Base-by-base conservation (phyloP, 2,329 filamentous ascomycete species). In the Neonectria punicea region DNA sequence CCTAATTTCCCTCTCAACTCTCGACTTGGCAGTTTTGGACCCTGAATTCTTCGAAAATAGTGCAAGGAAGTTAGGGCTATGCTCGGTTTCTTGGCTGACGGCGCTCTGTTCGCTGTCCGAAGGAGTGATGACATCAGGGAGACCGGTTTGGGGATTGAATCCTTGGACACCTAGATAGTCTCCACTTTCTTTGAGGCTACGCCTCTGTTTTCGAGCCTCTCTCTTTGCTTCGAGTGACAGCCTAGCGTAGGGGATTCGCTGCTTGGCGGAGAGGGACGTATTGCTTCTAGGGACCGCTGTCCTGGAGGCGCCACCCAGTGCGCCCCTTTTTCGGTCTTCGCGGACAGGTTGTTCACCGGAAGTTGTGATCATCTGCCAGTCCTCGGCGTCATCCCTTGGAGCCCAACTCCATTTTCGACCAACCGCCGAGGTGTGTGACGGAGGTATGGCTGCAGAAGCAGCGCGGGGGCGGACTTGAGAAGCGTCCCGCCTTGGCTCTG, bases 151-250 rank as follows among this genome's bases (percentile, higher is more conserved):
- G 0, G 87, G 87, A 70, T 89, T 89, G 58, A 86, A 79, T 4
- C 87, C 87, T 63, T 87, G 86, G 1, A 89, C 84, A 2, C 86
- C 87, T 0, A 89, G 80, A 70, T 83, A 89, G 72, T 90, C 87
- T 5, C 86, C 86, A 58, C 84, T 87, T 58, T 84, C 81, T 65
- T 84, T 86, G 58, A 88, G 78, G 44, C 74, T 81, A 49, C 80
- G 80, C 6, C 86, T 81, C 39, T 80, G 77, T 7, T 70, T 69
- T 2, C 78, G 75, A 41, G 74, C 66, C 49, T 78, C 74, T 43
- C 67, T 73, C 57, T 77, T 82, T 2, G 73, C 74, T 13, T 78
- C 73, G 18, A 80, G 74, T 9, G 65, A 47, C 28, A 63, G 46
- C 13, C 43, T 49, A 39, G 60, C 46, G 2, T 56, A 39, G 9